Evolutionary conservation across 805 yeast species (phyloP).

Genomic region (Ogataea trehaloabstinens): DNA sequence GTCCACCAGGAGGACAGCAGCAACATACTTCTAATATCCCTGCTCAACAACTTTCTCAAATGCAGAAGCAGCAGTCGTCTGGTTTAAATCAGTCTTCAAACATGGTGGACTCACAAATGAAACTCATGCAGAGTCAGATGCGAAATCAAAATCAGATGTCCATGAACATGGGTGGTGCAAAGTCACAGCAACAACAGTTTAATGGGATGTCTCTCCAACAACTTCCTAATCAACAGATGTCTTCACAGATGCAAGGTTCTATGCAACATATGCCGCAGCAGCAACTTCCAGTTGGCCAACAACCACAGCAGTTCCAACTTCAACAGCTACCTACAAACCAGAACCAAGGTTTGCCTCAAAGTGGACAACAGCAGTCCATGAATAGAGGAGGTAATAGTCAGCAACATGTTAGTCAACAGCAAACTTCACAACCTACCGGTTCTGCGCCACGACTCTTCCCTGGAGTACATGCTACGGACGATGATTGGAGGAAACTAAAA

Average conservation of each 20-base stretch:
- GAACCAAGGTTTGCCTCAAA: constrained; percentile 24
- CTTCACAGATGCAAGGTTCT: constrained; percentile 1
- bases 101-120: constrained; percentile 14
- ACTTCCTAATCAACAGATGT: constrained; percentile 3
- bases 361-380: constrained; percentile 10
- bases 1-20: constrained; percentile 19
- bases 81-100: constrained; percentile 14
- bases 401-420: constrained; percentile 13
- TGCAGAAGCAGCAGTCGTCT: constrained; percentile 11
- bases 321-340: constrained; percentile 35
- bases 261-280: constrained; percentile 15
- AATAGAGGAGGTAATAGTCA: background rate
- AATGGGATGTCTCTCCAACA: constrained; percentile 4
- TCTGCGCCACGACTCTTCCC: constrained; percentile 29
- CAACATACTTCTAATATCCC: constrained; percentile 13
- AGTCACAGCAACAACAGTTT: constrained; percentile 13
- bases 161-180: constrained; percentile 1
- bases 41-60: constrained; percentile 16
- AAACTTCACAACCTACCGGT: constrained; percentile 6
- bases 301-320: constrained; percentile 8
- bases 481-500: constrained; percentile 59
- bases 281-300: constrained; percentile 8
- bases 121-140: constrained; percentile 23
- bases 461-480: constrained; percentile 48
- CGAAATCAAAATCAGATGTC: constrained; percentile 28